Evolutionary conservation across 75 land plant genomes (phyloP).

Genomic region (Picea sitchensis): DNA sequence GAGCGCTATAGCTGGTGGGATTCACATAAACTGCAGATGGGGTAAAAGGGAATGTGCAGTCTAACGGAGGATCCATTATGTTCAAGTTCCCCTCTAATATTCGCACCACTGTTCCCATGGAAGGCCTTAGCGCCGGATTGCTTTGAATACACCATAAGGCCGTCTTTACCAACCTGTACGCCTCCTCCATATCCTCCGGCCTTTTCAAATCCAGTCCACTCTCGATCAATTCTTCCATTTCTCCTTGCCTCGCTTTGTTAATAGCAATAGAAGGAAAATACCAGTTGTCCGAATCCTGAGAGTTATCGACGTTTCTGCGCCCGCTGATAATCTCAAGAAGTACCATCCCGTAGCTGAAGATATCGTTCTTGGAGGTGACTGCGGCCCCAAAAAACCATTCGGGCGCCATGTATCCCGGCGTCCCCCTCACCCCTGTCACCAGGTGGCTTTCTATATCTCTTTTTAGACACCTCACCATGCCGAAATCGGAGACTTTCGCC

Average conservation of each 20-base stretch:
- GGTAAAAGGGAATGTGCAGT: background rate
- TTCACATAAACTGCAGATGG: background rate
- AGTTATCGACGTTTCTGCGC: background rate
- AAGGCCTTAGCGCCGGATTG: conserved; percentile 43
- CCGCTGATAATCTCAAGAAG: conserved; percentile 17
- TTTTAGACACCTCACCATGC: conserved; percentile 51
- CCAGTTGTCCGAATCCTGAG: background rate
- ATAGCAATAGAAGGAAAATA: conserved; percentile 48
- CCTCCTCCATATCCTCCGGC: conserved; percentile 28
- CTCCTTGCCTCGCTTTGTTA: conserved; percentile 46
- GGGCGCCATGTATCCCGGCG: conserved; percentile 52
- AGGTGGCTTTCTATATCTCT: conserved; percentile 42
- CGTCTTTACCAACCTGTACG: conserved; percentile 27
- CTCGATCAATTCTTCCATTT: conserved; percentile 54
- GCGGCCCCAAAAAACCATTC: conserved; percentile 21
- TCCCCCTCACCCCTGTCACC: conserved; percentile 51
- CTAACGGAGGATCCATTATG: conserved; percentile 40
- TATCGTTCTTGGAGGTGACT: conserved; percentile 21
- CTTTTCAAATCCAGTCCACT: background rate
- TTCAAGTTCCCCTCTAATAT: conserved; percentile 51
- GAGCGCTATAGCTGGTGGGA: too few species aligned
- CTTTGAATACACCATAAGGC: conserved; percentile 75
- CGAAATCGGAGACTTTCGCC: conserved; percentile 64
- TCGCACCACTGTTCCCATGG: conserved; percentile 52
- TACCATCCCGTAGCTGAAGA: conserved; percentile 28